Conservation (phyloP, 2,329 filamentous ascomycete genomes). For the Aphanocladium album region DNA sequence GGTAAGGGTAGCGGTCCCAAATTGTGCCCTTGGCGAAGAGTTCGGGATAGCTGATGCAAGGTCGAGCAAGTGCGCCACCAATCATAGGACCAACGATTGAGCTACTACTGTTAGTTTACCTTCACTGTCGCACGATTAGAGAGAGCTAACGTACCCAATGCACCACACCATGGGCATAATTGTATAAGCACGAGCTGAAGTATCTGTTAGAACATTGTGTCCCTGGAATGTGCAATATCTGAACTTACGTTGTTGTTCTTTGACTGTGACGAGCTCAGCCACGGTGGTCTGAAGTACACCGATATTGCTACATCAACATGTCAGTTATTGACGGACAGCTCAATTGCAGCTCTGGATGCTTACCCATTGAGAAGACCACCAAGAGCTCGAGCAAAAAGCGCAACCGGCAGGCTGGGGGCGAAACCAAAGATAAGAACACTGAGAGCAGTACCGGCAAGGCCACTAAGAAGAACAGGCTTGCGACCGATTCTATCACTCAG, state of each 20-base stretch:
- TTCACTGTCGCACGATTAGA: constrained; percentile 16
- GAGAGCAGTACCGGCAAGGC: constrained; percentile 83
- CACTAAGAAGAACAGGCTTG: constrained; percentile 85
- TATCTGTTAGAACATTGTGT: constrained; percentile 21
- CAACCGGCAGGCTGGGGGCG: constrained; percentile 72
- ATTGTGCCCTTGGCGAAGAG: constrained; percentile 69
- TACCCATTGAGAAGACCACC: constrained; percentile 92
- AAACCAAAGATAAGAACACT: constrained; percentile 95
- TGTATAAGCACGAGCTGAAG: constrained; percentile 78
- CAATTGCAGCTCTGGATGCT: constrained; percentile 25
- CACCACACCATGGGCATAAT: constrained; percentile 99
- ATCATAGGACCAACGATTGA: constrained; percentile 91
- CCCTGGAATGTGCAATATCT: background rate
- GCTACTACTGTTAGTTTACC: constrained; percentile 37
- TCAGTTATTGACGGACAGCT: constrained; percentile 12
- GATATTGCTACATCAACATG: constrained; percentile 62
- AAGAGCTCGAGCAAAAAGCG: constrained; percentile 79
- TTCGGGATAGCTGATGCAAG: constrained; percentile 73
- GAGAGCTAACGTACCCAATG: constrained; percentile 60
- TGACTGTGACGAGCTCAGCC: constrained; percentile 85
- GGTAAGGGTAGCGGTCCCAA: constrained; percentile 83
- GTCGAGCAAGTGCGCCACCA: constrained; percentile 82
- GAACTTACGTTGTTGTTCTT: constrained; percentile 80
- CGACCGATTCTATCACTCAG: constrained; percentile 88
- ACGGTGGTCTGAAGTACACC: constrained; percentile 94